Evolutionary conservation across 192 early-diverging fungal genomes (phyloP).

Genomic region (Dimargaris xerosporica): DNA sequence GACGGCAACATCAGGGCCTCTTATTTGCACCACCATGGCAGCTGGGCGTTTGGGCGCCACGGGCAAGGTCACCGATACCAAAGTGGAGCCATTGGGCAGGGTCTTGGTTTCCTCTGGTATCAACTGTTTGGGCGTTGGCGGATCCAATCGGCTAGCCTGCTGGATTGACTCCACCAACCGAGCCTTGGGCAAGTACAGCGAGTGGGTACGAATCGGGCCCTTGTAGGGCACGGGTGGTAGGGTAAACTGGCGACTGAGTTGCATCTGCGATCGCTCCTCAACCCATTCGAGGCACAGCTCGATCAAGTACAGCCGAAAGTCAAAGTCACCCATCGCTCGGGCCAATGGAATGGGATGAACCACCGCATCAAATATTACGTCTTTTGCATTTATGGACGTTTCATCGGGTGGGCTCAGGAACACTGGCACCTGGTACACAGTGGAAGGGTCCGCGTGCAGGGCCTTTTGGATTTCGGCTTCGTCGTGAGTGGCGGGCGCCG

Average conservation of each 20-base stretch:
- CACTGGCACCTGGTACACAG: constrained; percentile 7
- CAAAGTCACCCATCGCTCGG: neutral
- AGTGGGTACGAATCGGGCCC: neutral
- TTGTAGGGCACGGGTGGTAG: neutral
- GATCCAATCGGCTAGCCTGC: neutral
- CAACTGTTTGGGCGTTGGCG: neutral
- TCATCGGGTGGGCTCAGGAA: neutral
- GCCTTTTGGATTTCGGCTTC: constrained; percentile 13
- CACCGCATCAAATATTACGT: neutral
- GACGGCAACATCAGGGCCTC: neutral
- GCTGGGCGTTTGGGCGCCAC: neutral
- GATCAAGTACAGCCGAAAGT: constrained; percentile 8
- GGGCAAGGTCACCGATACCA: neutral
- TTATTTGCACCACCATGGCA: neutral
- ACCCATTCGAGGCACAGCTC: constrained; percentile 12
- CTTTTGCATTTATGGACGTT: neutral
- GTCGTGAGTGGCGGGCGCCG: neutral
- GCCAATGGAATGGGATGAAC: constrained; percentile 1
- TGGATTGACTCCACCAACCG: neutral
- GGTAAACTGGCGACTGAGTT: constrained; percentile 11
- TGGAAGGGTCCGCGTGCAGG: constrained; percentile 1
- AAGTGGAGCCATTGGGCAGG: neutral
- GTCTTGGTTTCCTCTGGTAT: neutral
- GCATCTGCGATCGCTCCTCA: constrained; percentile 9
- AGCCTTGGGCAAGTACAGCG: neutral